These are phyloP conservation scores for Vigna hirtella DNA, from an alignment of 306 rosid species.

Conservation along the genomic window DNA sequence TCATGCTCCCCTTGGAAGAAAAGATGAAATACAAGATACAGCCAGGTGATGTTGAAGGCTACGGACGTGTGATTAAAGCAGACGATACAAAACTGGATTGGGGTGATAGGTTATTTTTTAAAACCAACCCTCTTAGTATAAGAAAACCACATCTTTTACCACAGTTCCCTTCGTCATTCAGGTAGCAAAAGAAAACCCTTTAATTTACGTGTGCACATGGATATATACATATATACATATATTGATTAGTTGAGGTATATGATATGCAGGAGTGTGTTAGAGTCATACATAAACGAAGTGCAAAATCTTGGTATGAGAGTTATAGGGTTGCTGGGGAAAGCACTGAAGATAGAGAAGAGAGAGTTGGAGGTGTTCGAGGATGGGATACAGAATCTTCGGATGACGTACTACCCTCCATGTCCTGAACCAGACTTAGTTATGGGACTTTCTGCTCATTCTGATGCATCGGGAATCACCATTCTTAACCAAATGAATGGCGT, in stretches of 20 bases:
- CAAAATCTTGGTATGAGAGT: slow-evolving; percentile 50
- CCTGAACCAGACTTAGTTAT: slow-evolving; percentile 66
- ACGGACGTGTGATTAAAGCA: slow-evolving; percentile 51
- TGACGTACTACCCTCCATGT: slow-evolving; percentile 74
- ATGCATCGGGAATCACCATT: slow-evolving; percentile 60
- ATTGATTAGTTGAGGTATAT: neutral
- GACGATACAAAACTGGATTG: slow-evolving; percentile 65
- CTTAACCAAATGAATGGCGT: slow-evolving; percentile 68
- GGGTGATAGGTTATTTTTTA: slow-evolving; percentile 66
- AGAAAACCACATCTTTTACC: slow-evolving; percentile 67
- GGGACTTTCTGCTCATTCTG: slow-evolving; percentile 72
- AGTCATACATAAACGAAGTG: slow-evolving; percentile 54
- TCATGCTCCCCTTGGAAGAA: slow-evolving; percentile 62
- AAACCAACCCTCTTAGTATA: slow-evolving; percentile 51
- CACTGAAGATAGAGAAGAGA: slow-evolving; percentile 49
- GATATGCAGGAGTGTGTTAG: slow-evolving; percentile 53
- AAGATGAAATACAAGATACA: slow-evolving; percentile 55
- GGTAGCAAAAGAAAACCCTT: slow-evolving; percentile 30
- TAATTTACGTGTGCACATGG: too few relatives aligned
- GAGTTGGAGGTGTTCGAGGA: slow-evolving; percentile 56
- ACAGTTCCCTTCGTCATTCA: slow-evolving; percentile 56
- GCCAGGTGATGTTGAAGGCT: slow-evolving; percentile 71
- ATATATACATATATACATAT: too few relatives aligned
- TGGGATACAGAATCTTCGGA: slow-evolving; percentile 68
- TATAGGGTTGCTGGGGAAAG: slow-evolving; percentile 50